These are phyloP conservation scores for Chloris gayana DNA, from an alignment of 176 grass and related monocot species.

Conservation along the genomic window DNA sequence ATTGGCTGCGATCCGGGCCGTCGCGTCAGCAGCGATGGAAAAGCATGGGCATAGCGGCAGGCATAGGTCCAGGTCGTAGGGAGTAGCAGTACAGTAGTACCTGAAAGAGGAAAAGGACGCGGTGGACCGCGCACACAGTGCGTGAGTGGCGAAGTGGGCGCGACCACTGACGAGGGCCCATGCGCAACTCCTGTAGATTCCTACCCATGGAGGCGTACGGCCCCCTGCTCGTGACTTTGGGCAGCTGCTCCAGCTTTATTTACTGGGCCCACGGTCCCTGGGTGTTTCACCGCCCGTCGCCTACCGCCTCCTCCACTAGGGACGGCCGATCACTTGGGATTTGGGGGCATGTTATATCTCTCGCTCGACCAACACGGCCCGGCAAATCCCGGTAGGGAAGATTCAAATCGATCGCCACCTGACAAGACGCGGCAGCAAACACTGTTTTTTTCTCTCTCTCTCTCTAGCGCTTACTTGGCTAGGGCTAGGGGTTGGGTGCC, in stretches of 20 bases:
- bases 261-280: background rate
- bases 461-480: no score
- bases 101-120: slow-evolving; percentile 3
- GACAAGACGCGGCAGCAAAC: background rate
- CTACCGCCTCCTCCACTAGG: background rate
- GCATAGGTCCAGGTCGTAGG: background rate
- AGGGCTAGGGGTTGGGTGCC: no score
- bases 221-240: slow-evolving; percentile 11
- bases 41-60: background rate
- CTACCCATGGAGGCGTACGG: background rate
- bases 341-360: no score
- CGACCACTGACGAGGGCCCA: background rate
- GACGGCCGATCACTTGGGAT: background rate
- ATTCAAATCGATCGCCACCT: background rate
- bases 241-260: background rate
- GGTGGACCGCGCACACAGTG: background rate
- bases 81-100: background rate
- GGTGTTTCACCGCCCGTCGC: background rate
- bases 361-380: no score
- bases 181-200: slow-evolving; percentile 44
- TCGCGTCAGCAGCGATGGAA: slow-evolving; percentile 25
- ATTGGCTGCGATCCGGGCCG: slow-evolving; percentile 12
- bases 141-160: slow-evolving; percentile 13
- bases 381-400: background rate
- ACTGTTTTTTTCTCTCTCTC: background rate